Evolutionary conservation across 148 eudicot genomes (phyloP).

Genomic region (Rhododendron kiyosumense): DNA sequence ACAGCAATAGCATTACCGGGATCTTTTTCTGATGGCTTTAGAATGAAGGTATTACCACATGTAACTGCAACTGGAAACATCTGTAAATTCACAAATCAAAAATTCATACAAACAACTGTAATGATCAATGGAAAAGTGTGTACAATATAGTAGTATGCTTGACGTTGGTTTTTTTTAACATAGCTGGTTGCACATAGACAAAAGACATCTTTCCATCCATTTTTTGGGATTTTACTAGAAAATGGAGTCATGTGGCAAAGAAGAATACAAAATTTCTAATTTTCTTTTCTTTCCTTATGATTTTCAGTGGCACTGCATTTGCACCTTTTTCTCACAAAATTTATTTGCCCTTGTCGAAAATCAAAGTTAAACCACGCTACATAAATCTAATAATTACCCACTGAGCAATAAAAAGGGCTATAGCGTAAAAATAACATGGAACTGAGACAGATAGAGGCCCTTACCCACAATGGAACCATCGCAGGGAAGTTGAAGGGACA

Average conservation of each 20-base stretch:
- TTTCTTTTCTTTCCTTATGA: background rate
- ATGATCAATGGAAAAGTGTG: background rate
- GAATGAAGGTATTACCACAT: conserved; percentile 64
- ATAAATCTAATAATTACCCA: background rate
- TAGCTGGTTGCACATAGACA: background rate
- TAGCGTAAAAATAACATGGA: background rate
- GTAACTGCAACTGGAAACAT: conserved; percentile 64
- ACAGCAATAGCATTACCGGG: conserved; percentile 37
- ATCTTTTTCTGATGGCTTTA: conserved; percentile 73
- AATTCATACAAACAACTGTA: background rate
- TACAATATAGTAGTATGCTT: background rate
- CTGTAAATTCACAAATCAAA: conserved; percentile 29
- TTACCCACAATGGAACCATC: conserved; percentile 56
- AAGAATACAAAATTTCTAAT: background rate
- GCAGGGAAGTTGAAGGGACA: conserved; percentile 54
- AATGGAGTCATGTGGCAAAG: background rate
- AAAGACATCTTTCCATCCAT: background rate
- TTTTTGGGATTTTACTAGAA: background rate
- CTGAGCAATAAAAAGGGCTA: background rate
- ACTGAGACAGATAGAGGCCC: background rate
- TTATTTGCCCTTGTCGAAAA: background rate
- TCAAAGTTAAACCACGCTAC: background rate
- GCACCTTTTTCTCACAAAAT: background rate
- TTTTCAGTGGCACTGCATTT: background rate
- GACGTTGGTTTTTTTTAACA: background rate